Base-by-base conservation (phyloP, 345 rosid genomes). In the Brassica cretica region DNA sequence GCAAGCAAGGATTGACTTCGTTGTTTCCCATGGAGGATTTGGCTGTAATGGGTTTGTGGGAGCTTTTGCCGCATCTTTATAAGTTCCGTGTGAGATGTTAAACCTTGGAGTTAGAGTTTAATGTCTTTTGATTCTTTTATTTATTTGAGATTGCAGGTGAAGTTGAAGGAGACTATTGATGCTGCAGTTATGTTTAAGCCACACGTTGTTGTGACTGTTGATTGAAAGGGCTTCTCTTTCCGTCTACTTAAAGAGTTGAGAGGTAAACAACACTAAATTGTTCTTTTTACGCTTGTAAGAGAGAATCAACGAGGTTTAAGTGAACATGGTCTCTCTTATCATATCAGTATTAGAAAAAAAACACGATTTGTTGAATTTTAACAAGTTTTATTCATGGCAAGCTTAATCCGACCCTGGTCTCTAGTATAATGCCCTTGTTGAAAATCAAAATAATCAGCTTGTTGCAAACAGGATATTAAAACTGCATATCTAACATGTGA, bases 21-120 rank as follows among this genome's bases (percentile, higher is more conserved):
- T 74, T 92, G 78, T 94, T 91, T 71, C 94, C 95, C 0, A 88
- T 94, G 89, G 98, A 92, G 85, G 95, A 91, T 65, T 89, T 92
- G 67, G 82, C 98, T 5, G 97, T 94, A 68, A 92, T 94, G 98
- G 98, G 98, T 21, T 76, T 89, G 62, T 91, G 93, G 97, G 98
- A 94, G 82, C 79, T 92, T 49, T 77, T 92, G 63, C 98, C 98
- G 3, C 98, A 92, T 86, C 71, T 94, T 53, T 82, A 77, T 80
- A 91, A 81, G 70, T 82, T 94, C 76, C 88, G 90, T 74, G 97
- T 92, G 86, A 88, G 97, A 30, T 30, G 33, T 30, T 30, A 30
- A 30, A 30, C 33, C 33, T 30, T 30, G 33, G 33, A 30, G 33
- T 30, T 30, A 30, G 30, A 27, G 37, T 35, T 35, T 2, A 2